Percentiles rank a stretch among this genome's conserved stretches.
Conservation (phyloP, 306 rosid genomes). For the Amphicarpaea edgeworthii region DNA sequence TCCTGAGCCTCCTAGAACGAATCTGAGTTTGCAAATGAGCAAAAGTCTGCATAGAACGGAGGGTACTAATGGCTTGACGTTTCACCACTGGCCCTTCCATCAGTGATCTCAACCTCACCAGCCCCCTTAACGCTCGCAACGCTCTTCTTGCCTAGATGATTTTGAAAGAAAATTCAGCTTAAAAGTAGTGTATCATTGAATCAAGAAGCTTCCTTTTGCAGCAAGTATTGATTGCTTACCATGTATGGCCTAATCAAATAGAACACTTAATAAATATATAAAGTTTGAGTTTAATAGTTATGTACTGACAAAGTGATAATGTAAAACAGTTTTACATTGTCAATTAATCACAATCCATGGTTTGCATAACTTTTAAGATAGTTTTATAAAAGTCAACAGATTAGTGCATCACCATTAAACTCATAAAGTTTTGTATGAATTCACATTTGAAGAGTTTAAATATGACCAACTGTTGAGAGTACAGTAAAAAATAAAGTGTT, state of each 20-base stretch:
- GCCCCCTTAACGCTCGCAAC: slow-evolving; percentile 84
- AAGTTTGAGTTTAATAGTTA: too few relatives aligned
- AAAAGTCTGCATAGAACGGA: slow-evolving; percentile 89
- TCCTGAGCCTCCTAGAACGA: slow-evolving; percentile 86
- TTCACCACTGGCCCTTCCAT: slow-evolving; percentile 90
- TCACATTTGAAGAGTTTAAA: slow-evolving; percentile 5
- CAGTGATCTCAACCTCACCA: slow-evolving; percentile 80
- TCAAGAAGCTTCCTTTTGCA: slow-evolving; percentile 17
- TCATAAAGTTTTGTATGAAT: neutral
- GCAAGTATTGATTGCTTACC: slow-evolving; percentile 10
- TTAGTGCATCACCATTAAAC: too few relatives aligned
- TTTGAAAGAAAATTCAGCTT: slow-evolving; percentile 38
- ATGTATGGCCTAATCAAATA: neutral
- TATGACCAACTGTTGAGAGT: slow-evolving; percentile 1
- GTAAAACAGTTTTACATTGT: too few relatives aligned
- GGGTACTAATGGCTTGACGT: slow-evolving; percentile 89
- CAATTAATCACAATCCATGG: too few relatives aligned
- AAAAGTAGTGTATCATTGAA: slow-evolving; percentile 28
- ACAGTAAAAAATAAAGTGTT: slow-evolving; percentile 15
- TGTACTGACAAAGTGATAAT: too few relatives aligned
- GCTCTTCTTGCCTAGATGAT: slow-evolving; percentile 89
- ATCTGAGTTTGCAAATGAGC: slow-evolving; percentile 93
- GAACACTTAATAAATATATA: neutral
- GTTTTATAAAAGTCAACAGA: too few relatives aligned
- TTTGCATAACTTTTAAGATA: too few relatives aligned